Conservation (phyloP, 1,139 yeast genomes). For the Candida labiduridarum region DNA sequence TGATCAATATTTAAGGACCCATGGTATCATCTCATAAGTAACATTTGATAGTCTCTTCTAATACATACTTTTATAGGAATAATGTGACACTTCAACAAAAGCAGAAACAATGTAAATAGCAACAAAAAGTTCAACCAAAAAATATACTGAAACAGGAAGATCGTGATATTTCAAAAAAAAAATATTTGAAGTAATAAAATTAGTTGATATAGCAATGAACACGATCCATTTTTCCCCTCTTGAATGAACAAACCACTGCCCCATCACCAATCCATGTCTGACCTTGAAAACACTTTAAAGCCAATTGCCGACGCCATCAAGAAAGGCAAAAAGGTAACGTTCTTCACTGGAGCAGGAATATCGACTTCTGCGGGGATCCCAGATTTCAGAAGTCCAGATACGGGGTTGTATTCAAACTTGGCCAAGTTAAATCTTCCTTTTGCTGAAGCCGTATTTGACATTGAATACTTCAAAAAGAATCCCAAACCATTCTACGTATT, state of each 20-base stretch:
- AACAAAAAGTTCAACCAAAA: too few relatives aligned
- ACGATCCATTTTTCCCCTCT: not conserved
- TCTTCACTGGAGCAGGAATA: constrained; percentile 87
- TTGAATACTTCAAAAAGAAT: constrained; percentile 69
- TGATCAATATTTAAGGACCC: constrained; percentile 35
- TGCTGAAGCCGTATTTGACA: constrained; percentile 95
- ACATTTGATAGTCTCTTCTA: not conserved
- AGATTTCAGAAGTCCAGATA: constrained; percentile 88
- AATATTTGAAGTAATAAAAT: too few relatives aligned
- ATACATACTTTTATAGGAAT: not conserved
- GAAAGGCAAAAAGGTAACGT: constrained; percentile 37
- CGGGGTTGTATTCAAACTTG: constrained; percentile 86
- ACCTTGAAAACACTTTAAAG: constrained; percentile 15
- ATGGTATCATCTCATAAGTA: constrained; percentile 12
- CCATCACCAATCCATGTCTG: constrained; percentile 16
- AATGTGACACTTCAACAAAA: too few relatives aligned
- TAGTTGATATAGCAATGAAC: too few relatives aligned
- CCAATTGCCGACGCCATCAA: constrained; percentile 27
- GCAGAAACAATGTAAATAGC: too few relatives aligned
- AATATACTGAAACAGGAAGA: too few relatives aligned
- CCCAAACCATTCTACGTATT: constrained; percentile 86
- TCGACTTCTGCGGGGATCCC: constrained; percentile 95
- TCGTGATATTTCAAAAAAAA: too few relatives aligned
- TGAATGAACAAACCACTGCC: not conserved
- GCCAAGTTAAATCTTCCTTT: constrained; percentile 76